Conservation (phyloP, 2,329 filamentous ascomycete species). For the Claviceps sp. region DNA sequence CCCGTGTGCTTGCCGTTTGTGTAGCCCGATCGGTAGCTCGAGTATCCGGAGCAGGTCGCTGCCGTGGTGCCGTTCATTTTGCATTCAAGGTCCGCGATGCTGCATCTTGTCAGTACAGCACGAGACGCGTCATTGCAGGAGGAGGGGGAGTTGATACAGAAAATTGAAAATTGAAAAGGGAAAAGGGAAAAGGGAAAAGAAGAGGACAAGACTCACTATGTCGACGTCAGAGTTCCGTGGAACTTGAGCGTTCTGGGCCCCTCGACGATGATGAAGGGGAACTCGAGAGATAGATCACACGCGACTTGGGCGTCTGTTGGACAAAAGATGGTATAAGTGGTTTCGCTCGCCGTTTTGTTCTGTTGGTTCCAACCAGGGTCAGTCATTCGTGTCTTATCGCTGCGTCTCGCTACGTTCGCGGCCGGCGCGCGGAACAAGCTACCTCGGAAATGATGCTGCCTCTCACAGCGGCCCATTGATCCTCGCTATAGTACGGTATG, state of each 20-base stretch:
- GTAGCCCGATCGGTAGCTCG: conserved; percentile 28
- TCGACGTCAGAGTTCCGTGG: conserved; percentile 28
- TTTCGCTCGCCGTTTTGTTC: conserved; percentile 23
- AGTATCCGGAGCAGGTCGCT: conserved; percentile 35
- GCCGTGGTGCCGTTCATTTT: conserved; percentile 26
- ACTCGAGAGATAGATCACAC: conserved; percentile 31
- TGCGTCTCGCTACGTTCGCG: too few relatives aligned
- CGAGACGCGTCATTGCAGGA: not conserved
- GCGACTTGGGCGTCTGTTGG: conserved; percentile 24
- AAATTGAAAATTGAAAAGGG: too few relatives aligned
- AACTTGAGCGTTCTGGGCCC: conserved; percentile 31
- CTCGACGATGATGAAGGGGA: conserved; percentile 34
- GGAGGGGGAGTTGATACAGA: too few relatives aligned
- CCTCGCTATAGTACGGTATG: conserved; percentile 27
- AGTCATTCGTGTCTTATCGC: not conserved
- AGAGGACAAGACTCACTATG: conserved; percentile 21
- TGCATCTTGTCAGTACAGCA: conserved; percentile 10
- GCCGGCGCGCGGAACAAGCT: conserved; percentile 8
- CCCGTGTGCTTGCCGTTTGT: conserved; percentile 25
- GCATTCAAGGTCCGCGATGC: conserved; percentile 31
- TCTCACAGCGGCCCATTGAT: conserved; percentile 30
- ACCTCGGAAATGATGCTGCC: conserved; percentile 33
- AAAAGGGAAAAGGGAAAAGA: not conserved
- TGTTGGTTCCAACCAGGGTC: conserved; percentile 9
- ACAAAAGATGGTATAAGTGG: conserved; percentile 37